Base-by-base conservation (phyloP, 192 early-diverging fungal genomes). In the Paraglomus brasilianum region DNA sequence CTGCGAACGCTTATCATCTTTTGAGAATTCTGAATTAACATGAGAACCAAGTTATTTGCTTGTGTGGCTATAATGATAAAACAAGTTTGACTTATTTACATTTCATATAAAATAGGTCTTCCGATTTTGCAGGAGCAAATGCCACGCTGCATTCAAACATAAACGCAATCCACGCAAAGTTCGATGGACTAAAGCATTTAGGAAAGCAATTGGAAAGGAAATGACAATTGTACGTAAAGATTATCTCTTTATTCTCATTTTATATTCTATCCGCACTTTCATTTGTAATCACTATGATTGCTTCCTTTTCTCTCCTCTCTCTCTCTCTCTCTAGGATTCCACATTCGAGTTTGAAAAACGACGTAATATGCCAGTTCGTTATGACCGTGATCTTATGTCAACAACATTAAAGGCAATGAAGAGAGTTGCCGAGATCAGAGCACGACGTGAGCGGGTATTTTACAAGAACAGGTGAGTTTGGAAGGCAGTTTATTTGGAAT, bases 71-170 rank as follows among this genome's bases (percentile, higher is more conserved):
- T 50, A 17, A 15, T 3, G 15, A 17, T 3, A 50, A n/a, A 15
- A 17, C 3, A 17, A 1, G 15, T 1, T 50, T 50, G 15, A 15
- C 49, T 19, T 50, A 50, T 50, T 50, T 15, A 2, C 19, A 40
- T 42, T 30, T 30, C 30, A 30, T 30, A 72, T 10, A 38, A 69
- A 39, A 36, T 4, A 94, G 92, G 85, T 86, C 38, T 96, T 95
- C 81, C 86, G 93, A 48, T 96, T 93, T 78, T 99, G 97, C 76
- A 87, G 95, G 74, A 97, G 96, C 72, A 98, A 99, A 85, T 99
- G 97, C 83, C 95, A 98, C 90, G 94, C 92, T 77, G 97, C 96
- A 84, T 99, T 99, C 84, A 99, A 99, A 80, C 95, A 98, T 92
- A 98, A 97, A 88, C 89, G 97, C 48, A 98, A 98, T 85, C 97